Base-by-base conservation (phyloP, 805 yeast genomes). In the Yarrowia divulgata region DNA sequence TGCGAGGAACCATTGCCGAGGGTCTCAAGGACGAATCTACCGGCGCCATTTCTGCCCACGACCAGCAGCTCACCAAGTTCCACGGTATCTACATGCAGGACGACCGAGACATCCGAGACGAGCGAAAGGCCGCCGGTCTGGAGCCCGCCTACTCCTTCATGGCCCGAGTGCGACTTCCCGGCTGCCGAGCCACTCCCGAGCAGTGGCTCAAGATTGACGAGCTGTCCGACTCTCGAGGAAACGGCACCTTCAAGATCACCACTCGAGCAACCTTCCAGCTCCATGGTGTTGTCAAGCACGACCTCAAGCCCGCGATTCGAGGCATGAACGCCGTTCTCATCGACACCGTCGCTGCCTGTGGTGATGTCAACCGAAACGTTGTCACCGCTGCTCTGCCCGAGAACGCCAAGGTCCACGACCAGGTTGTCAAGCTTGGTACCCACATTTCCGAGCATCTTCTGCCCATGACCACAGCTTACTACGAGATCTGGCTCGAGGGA, bases 51-150 rank as follows among this genome's bases (percentile, higher is more conserved):
- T 85, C 90, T 72, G 95, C 97, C 14, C 86, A 86, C 70, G 98
- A 93, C 80, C 97, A 93, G 81, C 98, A 93, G 80, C 80, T 94
- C 79, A 93, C 98, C 73, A 94, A 94, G 81, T 94, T 94, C 87
- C 98, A 94, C 79, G 98, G 98, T 81, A 92, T 93, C 73, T 94
- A 94, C 79, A 92, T 94, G 97, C 98, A 94, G 82, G 98, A 94
- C 79, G 98, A 94, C 78, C 91, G 98, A 82, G 98, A 94, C 79
- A 83, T 94, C 70, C 87, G 98, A 79, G 98, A 94, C 69, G 90
- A 90, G 74, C 88, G 98, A 77, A 94, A 93, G 81, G 86, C 91
- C 60, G 91, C 90, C 77, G 98, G 98, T 54, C 79, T 91, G 72
- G 98, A 94, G 81, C 98, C 98, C 18, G 97, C 96, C 64, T 94